A percentile compares a stretch with the other conserved stretches of the same genome.
Evolutionary conservation across 2,329 filamentous ascomycete genomes (phyloP).

Genomic region (Trichoderma koningii): DNA sequence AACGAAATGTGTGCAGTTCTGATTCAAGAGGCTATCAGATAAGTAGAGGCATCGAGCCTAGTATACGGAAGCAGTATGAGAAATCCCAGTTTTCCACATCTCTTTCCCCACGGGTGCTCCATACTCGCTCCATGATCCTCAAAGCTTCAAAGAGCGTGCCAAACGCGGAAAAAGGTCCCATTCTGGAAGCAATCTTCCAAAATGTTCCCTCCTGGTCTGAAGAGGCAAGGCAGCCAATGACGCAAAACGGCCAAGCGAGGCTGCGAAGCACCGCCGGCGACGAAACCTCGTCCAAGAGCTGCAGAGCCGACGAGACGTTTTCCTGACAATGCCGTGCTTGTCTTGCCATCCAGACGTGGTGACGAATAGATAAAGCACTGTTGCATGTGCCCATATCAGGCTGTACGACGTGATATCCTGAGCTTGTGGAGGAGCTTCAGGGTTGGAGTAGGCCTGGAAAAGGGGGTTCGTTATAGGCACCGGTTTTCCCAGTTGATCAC

Average conservation of each 20-base stretch:
- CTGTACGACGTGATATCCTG: background rate
- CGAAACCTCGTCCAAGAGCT: background rate
- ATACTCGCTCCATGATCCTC: constrained; percentile 9
- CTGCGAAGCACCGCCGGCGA: constrained; percentile 10
- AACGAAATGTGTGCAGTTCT: too few species aligned
- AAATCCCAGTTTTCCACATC: constrained; percentile 13
- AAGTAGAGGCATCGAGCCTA: constrained; percentile 5
- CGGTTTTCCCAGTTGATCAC: background rate
- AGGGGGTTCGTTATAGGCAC: too few species aligned
- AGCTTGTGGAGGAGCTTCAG: background rate
- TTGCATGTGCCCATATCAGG: constrained; percentile 10
- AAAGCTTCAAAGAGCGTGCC: background rate
- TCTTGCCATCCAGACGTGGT: constrained; percentile 10
- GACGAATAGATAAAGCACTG: background rate
- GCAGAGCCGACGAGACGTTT: background rate
- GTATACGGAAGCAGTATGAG: constrained; percentile 3
- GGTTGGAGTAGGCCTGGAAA: background rate
- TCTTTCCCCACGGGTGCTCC: background rate
- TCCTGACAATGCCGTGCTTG: background rate
- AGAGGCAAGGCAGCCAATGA: constrained; percentile 13
- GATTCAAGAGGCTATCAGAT: background rate
- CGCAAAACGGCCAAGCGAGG: constrained; percentile 16
- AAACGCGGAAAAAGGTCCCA: constrained; percentile 7
- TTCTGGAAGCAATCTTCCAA: constrained; percentile 4
- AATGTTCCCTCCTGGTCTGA: background rate